Percentiles rank a stretch among this genome's conserved stretches.
These are phyloP conservation scores for Alternaria gansuensis DNA, from an alignment of 2,329 filamentous ascomycete genomes.

Conservation along the genomic window DNA sequence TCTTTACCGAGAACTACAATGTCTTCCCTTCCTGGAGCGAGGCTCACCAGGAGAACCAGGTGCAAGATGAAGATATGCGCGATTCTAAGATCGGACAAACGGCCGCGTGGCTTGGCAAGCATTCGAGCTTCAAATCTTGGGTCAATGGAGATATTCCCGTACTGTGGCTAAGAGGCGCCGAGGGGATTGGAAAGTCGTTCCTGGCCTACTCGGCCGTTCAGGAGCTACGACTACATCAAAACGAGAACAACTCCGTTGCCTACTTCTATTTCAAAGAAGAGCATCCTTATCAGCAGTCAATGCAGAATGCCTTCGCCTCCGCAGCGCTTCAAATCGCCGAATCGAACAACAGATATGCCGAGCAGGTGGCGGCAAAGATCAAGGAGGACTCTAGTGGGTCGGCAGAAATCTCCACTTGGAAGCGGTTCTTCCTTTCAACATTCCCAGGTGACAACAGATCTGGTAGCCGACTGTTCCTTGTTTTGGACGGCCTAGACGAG, in stretches of 20 bases:
- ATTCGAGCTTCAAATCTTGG: conserved; percentile 1
- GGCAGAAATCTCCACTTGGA: not conserved
- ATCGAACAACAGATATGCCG: conserved; percentile 41
- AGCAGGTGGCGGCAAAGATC: conserved; percentile 42
- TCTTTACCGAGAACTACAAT: not conserved
- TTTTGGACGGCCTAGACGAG: conserved; percentile 8
- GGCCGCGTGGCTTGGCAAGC: not conserved
- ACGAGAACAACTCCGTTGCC: conserved; percentile 19
- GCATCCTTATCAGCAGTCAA: conserved; percentile 29
- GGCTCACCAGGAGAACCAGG: conserved; percentile 4
- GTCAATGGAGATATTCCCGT: not conserved
- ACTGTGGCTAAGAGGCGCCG: conserved; percentile 1
- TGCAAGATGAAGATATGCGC: not conserved
- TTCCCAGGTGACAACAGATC: not conserved
- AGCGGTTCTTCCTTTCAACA: conserved; percentile 1
- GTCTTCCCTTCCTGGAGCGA: not conserved
- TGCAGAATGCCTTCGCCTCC: conserved; percentile 39
- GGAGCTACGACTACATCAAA: not conserved
- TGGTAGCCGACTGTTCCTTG: not conserved
- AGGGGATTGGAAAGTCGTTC: conserved; percentile 12
- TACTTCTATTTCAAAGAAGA: conserved; percentile 55
- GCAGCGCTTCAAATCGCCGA: conserved; percentile 47
- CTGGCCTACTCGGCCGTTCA: conserved; percentile 3
- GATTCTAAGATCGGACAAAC: not conserved
- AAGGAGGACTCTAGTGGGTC: conserved; percentile 31